Evolutionary conservation across 495 filamentous ascomycete genomes (phyloP).

Genomic region (Amorphotheca resinae): DNA sequence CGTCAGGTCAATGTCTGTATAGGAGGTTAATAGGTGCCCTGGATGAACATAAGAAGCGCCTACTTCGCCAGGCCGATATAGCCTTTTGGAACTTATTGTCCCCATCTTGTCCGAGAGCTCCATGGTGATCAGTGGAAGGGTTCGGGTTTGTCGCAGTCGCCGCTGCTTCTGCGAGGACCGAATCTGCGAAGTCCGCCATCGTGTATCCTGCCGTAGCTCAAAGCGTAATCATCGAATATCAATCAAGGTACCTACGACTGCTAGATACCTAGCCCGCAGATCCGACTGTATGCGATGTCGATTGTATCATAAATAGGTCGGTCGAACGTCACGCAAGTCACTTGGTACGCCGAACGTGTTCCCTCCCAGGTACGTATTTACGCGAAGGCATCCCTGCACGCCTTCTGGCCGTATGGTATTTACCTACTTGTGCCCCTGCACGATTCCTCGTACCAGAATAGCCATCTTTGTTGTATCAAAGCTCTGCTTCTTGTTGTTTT

Average conservation of each 20-base stretch:
- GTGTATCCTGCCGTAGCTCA: background rate
- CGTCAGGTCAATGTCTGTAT: constrained; percentile 80
- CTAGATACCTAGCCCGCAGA: constrained; percentile 3
- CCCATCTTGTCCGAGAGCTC: constrained; percentile 28
- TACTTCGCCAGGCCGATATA: constrained; percentile 95
- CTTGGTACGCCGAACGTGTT: background rate
- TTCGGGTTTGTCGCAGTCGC: background rate
- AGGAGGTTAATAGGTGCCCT: constrained; percentile 21
- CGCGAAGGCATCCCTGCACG: too few species aligned
- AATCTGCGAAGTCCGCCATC: constrained; percentile 19
- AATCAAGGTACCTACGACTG: background rate
- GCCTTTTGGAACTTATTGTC: constrained; percentile 91
- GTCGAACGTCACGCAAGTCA: too few species aligned
- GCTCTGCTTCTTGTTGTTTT: too few species aligned
- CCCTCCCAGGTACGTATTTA: background rate
- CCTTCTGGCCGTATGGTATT: too few species aligned
- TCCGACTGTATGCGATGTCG: background rate
- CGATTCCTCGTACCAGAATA: too few species aligned
- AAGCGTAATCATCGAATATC: constrained; percentile 6
- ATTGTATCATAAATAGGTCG: background rate
- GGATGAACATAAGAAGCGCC: constrained; percentile 5
- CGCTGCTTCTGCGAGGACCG: constrained; percentile 8
- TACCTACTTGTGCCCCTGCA: too few species aligned
- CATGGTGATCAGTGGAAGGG: constrained; percentile 1
- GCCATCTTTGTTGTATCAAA: too few species aligned